phyloP scores from a whole-genome alignment of 2,329 filamentous ascomycete genomes.

The Talaromyces islandicus region DNA sequence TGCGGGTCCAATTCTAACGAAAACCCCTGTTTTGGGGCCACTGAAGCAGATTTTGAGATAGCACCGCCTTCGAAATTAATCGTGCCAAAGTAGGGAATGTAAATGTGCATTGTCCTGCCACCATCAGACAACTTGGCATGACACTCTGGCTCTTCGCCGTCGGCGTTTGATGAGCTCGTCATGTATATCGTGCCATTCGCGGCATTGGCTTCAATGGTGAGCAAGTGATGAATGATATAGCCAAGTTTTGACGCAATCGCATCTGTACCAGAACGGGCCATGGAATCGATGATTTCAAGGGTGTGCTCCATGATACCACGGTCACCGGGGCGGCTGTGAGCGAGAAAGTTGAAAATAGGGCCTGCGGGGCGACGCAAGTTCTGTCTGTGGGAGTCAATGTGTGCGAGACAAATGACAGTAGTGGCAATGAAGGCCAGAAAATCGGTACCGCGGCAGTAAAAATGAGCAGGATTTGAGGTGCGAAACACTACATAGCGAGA shows the following conservation, averaged over 20 bases:
- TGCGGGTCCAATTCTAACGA: background rate
- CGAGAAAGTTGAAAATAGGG: constrained; percentile 25
- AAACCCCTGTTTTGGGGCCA: background rate
- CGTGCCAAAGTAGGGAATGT: constrained; percentile 37
- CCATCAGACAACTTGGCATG: constrained; percentile 17
- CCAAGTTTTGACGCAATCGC: constrained; percentile 25
- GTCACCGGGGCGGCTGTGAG: constrained; percentile 39
- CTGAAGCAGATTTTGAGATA: constrained; percentile 1
- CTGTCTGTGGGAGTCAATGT: constrained; percentile 36
- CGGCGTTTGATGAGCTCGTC: constrained; percentile 14
- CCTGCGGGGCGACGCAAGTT: background rate
- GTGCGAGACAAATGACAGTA: constrained; percentile 40
- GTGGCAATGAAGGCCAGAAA: constrained; percentile 44
- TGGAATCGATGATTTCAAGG: constrained; percentile 26
- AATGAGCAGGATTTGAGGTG: constrained; percentile 27
- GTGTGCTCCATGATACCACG: constrained; percentile 38
- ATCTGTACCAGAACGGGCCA: constrained; percentile 19
- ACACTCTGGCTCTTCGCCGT: constrained; percentile 16
- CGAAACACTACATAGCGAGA: constrained; percentile 46
- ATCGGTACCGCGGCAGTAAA: constrained; percentile 46
- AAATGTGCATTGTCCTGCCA: constrained; percentile 24
- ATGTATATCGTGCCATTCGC: constrained; percentile 22
- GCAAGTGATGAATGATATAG: constrained; percentile 29
- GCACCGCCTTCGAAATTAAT: constrained; percentile 27
- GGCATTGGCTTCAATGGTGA: constrained; percentile 34